These are phyloP conservation scores for Saposhnikovia divaricata DNA, from an alignment of 129 eudicot genomes.

Conservation along the genomic window DNA sequence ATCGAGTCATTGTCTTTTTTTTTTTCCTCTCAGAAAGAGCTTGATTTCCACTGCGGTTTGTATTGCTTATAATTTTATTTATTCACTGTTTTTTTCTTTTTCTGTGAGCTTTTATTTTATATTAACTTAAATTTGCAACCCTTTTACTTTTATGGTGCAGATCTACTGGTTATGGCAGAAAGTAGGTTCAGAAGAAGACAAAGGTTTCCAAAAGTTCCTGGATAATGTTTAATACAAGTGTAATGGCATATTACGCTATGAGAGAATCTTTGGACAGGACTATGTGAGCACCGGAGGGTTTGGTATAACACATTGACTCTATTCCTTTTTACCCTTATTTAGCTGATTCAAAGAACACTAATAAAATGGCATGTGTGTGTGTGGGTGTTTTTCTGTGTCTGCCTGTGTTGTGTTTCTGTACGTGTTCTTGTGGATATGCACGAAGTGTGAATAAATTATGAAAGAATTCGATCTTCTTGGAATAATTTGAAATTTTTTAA, in stretches of 20 bases:
- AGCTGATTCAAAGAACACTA: background rate
- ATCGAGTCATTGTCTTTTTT: background rate
- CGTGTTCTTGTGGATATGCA: no score
- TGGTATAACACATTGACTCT: conserved; percentile 39
- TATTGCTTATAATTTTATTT: conserved; percentile 1
- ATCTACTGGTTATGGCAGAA: conserved; percentile 98
- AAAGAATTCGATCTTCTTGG: background rate
- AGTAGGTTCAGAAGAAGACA: conserved; percentile 66
- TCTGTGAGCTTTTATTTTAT: background rate
- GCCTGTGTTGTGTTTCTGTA: background rate
- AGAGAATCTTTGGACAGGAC: conserved; percentile 86
- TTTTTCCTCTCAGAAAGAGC: no score
- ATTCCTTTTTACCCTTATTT: background rate
- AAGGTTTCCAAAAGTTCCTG: conserved; percentile 69
- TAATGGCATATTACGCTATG: conserved; percentile 78
- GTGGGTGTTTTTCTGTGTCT: background rate
- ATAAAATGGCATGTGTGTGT: background rate
- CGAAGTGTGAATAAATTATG: background rate
- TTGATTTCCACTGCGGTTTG: no score
- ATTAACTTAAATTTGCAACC: background rate
- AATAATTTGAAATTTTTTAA: background rate
- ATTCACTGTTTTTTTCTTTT: background rate
- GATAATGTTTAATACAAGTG: conserved; percentile 84
- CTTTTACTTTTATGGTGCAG: conserved; percentile 32
- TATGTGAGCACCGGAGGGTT: conserved; percentile 96